These are phyloP conservation scores for Ganoderma meredithae DNA, from an alignment of 1,284 basidiomycete species.

Conservation along the genomic window DNA sequence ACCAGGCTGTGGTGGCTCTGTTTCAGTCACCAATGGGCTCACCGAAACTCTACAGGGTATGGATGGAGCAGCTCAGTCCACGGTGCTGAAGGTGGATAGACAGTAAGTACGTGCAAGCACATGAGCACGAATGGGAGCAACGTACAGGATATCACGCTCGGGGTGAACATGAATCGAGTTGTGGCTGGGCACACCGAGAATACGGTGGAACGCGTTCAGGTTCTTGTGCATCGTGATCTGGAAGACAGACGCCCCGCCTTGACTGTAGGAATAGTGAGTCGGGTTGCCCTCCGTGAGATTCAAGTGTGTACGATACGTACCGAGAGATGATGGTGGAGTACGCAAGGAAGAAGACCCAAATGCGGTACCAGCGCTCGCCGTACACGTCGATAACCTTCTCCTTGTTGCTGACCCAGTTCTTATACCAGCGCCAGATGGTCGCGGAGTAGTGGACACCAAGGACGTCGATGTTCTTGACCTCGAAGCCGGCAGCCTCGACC, in stretches of 20 bases:
- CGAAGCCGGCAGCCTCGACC: conserved; percentile 93
- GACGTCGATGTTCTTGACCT: conserved; percentile 96
- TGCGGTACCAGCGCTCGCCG: conserved; percentile 90
- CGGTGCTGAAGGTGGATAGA: not conserved
- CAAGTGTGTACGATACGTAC: conserved; percentile 45
- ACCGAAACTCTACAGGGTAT: not conserved
- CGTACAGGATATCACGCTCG: conserved; percentile 56
- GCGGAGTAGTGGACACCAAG: conserved; percentile 98
- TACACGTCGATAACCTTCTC: conserved; percentile 90
- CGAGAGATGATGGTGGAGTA: conserved; percentile 78
- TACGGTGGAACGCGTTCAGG: conserved; percentile 92
- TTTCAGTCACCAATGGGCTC: not conserved
- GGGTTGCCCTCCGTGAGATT: not conserved
- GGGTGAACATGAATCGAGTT: conserved; percentile 72
- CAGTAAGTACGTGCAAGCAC: not conserved
- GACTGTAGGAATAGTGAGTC: conserved; percentile 52
- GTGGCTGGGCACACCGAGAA: conserved; percentile 82
- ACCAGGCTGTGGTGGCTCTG: conserved; percentile 4
- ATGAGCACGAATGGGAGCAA: conserved; percentile 15
- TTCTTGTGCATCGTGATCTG: conserved; percentile 98
- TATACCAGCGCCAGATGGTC: conserved; percentile 94
- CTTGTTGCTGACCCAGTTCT: conserved; percentile 93
- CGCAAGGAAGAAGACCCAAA: conserved; percentile 93
- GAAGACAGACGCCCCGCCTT: conserved; percentile 91
- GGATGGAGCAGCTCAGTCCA: conserved; percentile 14